These are phyloP conservation scores for Penstemon davidsonii DNA, from an alignment of 257 asterid species.

Conservation along the genomic window DNA sequence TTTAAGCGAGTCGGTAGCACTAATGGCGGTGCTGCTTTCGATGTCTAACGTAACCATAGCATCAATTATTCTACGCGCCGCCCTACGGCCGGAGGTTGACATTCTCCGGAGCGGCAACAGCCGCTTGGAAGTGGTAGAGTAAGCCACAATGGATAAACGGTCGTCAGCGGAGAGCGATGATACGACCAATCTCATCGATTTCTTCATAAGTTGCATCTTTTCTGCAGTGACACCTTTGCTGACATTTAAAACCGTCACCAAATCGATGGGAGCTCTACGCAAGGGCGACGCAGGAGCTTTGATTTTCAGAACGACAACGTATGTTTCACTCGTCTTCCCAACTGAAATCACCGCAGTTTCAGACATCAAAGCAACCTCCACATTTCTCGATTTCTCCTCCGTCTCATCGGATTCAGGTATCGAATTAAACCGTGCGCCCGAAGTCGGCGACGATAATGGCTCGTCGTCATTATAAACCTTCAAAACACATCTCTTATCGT, in stretches of 20 bases:
- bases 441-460: slow-evolving; percentile 72
- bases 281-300: slow-evolving; percentile 58
- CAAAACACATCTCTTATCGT: slow-evolving; percentile 30
- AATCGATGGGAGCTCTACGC: slow-evolving; percentile 72
- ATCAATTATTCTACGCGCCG: slow-evolving; percentile 83
- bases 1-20: slow-evolving; percentile 70
- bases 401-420: slow-evolving; percentile 86
- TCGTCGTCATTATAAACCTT: slow-evolving; percentile 94
- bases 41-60: slow-evolving; percentile 58
- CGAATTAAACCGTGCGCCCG: slow-evolving; percentile 73
- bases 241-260: slow-evolving; percentile 78
- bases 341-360: slow-evolving; percentile 77
- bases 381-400: slow-evolving; percentile 37
- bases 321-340: slow-evolving; percentile 62
- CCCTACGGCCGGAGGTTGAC: slow-evolving; percentile 71
- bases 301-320: slow-evolving; percentile 68
- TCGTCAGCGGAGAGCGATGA: slow-evolving; percentile 80
- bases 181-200: slow-evolving; percentile 63
- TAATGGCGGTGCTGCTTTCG: slow-evolving; percentile 42
- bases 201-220: slow-evolving; percentile 70
- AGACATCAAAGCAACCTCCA: slow-evolving; percentile 60
- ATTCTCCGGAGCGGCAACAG: slow-evolving; percentile 80
- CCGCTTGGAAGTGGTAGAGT: slow-evolving; percentile 82
- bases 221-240: slow-evolving; percentile 56
- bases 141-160: slow-evolving; percentile 87